Conservation (phyloP, 176 grass and related monocot genomes). For the Bolboschoenus planiculmis region DNA sequence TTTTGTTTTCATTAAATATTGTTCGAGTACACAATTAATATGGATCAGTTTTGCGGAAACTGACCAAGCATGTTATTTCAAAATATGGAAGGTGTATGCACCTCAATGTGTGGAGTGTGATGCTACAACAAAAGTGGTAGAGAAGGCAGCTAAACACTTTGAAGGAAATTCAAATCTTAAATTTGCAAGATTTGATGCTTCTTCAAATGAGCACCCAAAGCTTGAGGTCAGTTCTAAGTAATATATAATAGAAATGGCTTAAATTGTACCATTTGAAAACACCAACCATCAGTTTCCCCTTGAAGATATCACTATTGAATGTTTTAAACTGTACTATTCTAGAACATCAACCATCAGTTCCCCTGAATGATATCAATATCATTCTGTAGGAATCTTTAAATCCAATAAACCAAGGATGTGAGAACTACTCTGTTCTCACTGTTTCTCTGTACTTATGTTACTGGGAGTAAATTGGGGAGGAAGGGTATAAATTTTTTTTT, state of each 20-base stretch:
- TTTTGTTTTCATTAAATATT: not conserved
- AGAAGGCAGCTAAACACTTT: constrained; percentile 38
- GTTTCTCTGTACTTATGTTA: too few species aligned
- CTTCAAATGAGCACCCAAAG: constrained; percentile 49
- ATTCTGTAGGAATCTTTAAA: not conserved
- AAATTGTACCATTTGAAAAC: not conserved
- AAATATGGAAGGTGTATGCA: constrained; percentile 31
- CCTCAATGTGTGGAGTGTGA: constrained; percentile 38
- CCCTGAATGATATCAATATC: not conserved
- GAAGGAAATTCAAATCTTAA: constrained; percentile 33
- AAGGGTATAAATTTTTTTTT: not conserved
- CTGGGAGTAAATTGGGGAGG: not conserved
- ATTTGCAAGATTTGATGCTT: constrained; percentile 46
- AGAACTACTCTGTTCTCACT: not conserved
- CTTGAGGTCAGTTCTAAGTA: constrained; percentile 32
- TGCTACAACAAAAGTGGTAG: constrained; percentile 27
- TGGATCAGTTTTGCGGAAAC: not conserved
- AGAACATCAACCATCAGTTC: not conserved
- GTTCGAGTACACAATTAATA: not conserved
- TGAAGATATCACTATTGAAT: not conserved
- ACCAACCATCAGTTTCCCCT: not conserved
- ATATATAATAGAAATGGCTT: not conserved
- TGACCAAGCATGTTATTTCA: constrained; percentile 9
- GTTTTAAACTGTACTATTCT: not conserved
- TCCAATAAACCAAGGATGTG: not conserved